Percentiles rank a stretch among this genome's conserved stretches.
Conservation (phyloP, 257 asterid genomes). For the Nicotiana attenuata region DNA sequence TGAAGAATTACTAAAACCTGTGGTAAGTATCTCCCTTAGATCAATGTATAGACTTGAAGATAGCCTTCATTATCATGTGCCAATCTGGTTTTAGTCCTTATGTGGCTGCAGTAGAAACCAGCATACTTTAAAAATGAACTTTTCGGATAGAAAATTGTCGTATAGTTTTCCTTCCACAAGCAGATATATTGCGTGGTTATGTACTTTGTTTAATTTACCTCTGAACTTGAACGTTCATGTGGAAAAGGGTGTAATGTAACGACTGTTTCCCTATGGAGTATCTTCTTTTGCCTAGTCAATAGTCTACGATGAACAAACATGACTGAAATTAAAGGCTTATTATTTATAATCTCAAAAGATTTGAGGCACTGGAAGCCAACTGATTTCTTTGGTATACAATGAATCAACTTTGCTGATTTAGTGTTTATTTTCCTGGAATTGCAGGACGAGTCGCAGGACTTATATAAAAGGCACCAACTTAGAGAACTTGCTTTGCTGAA, state of each 20-base stretch:
- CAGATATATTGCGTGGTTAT: background rate
- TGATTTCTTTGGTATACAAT: conserved; percentile 41
- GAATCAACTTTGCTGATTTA: background rate
- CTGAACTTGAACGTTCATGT: background rate
- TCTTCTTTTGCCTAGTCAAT: background rate
- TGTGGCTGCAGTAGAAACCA: background rate
- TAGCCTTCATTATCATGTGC: background rate
- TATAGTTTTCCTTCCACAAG: background rate
- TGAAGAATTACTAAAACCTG: conserved; percentile 72
- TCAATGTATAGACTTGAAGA: no score
- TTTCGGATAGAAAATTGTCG: background rate
- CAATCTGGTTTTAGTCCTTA: background rate
- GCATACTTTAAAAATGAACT: background rate
- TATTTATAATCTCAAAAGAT: background rate
- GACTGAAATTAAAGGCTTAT: background rate
- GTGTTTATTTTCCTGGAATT: conserved; percentile 9
- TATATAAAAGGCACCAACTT: conserved; percentile 75
- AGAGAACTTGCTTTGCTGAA: conserved; percentile 78
- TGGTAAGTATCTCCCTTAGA: conserved; percentile 36
- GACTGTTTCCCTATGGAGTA: background rate
- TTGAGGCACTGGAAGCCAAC: background rate
- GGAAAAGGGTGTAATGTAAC: background rate
- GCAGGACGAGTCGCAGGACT: conserved; percentile 75
- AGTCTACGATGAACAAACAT: background rate
- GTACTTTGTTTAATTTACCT: no score